Conservation (phyloP, 345 rosid genomes). For the Clarkia xantiana region DNA sequence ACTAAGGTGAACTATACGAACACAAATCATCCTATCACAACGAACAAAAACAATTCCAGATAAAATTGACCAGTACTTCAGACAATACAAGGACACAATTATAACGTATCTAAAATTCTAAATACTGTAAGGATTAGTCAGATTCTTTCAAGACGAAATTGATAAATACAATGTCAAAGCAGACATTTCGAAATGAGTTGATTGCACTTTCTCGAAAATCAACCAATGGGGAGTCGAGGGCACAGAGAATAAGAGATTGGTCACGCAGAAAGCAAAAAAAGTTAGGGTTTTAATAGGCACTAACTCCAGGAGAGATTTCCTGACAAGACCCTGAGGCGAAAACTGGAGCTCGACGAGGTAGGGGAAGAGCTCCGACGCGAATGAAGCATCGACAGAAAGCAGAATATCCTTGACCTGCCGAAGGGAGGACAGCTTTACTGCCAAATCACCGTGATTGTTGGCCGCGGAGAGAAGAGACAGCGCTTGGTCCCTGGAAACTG, state of each 20-base stretch:
- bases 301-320: slow-evolving; percentile 63
- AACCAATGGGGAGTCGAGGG: no score
- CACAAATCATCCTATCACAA: neutral
- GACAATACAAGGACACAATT: slow-evolving; percentile 3
- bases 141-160: no score
- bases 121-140: no score
- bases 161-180: no score
- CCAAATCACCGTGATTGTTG: slow-evolving; percentile 66
- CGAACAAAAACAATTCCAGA: neutral
- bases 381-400: slow-evolving; percentile 45
- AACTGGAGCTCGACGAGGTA: slow-evolving; percentile 63
- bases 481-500: slow-evolving; percentile 48
- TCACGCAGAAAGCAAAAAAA: no score
- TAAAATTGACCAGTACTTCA: slow-evolving; percentile 2
- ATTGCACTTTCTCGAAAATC: no score
- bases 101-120: neutral
- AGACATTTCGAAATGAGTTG: no score
- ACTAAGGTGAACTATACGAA: neutral
- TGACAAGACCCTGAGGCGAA: slow-evolving; percentile 62
- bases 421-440: slow-evolving; percentile 78
- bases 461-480: slow-evolving; percentile 73
- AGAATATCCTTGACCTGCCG: slow-evolving; percentile 67
- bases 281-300: slow-evolving; percentile 20
- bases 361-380: slow-evolving; percentile 66
- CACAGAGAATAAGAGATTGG: no score